Evolutionary conservation across 1,284 basidiomycete genomes (phyloP).

Genomic region (Pascua sp.): DNA sequence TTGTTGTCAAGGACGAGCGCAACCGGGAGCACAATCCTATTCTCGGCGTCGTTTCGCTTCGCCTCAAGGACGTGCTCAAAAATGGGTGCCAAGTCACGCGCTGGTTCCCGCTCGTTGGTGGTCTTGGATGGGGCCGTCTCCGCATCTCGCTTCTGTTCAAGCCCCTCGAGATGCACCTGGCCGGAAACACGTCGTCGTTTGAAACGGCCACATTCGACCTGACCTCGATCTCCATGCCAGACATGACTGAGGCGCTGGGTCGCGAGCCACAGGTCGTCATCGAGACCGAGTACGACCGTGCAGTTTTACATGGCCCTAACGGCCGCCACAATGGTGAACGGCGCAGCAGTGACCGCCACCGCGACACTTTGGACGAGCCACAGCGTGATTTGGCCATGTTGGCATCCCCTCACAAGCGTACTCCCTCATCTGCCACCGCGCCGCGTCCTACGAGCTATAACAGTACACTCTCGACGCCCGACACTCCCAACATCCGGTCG

Average conservation of each 20-base stretch:
- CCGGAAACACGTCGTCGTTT: conserved; percentile 37
- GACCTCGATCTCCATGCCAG: conserved; percentile 15
- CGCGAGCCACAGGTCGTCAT: conserved; percentile 28
- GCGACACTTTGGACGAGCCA: no score
- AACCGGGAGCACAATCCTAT: conserved; percentile 49
- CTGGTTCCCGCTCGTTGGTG: conserved; percentile 46
- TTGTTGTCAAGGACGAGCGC: conserved; percentile 51
- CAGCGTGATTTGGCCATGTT: no score
- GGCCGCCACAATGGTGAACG: no score
- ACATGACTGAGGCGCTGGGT: conserved; percentile 13
- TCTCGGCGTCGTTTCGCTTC: conserved; percentile 36
- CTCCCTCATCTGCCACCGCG: no score
- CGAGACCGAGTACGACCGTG: conserved; percentile 37
- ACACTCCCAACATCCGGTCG: no score
- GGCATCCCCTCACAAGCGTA: no score
- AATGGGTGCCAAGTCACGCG: conserved; percentile 38
- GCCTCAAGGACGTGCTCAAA: conserved; percentile 32
- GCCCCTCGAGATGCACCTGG: conserved; percentile 44
- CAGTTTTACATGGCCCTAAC: not conserved
- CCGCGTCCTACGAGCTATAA: no score
- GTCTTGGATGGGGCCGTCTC: conserved; percentile 46
- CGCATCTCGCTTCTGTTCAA: conserved; percentile 49
- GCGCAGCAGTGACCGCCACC: no score
- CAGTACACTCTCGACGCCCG: no score
- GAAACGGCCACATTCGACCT: conserved; percentile 45